These are phyloP conservation scores for Phellinidium pouzarii DNA, from an alignment of 1,284 basidiomycete species.

Conservation along the genomic window DNA sequence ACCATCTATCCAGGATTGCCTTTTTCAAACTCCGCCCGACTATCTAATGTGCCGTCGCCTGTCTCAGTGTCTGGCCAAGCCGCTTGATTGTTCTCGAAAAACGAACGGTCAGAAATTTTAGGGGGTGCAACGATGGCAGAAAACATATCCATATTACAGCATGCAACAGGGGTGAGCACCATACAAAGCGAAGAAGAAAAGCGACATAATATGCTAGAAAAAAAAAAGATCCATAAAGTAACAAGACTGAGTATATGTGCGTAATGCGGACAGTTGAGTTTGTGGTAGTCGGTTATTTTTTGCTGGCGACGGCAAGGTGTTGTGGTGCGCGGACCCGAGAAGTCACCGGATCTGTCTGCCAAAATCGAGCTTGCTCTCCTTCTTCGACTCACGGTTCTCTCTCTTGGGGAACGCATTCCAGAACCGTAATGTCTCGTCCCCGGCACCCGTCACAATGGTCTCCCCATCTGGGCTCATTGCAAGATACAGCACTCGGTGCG, in stretches of 20 bases:
- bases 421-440: constrained; percentile 94
- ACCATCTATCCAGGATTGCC: not conserved
- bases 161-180: constrained; percentile 2
- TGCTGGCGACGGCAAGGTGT: not conserved
- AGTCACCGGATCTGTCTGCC: constrained; percentile 52
- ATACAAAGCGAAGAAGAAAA: constrained; percentile 1
- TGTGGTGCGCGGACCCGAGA: not conserved
- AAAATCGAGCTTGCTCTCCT: constrained; percentile 54
- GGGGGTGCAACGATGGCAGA: not conserved
- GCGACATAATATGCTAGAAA: not conserved
- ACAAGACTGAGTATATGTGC: not conserved
- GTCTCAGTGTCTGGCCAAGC: too few relatives aligned
- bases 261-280: not conserved
- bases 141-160: not conserved
- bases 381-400: constrained; percentile 38
- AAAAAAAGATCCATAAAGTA: constrained; percentile 2
- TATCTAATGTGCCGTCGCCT: too few relatives aligned
- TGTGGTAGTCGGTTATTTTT: not conserved
- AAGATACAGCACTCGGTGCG: constrained; percentile 90
- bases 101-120: too few relatives aligned
- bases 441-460: constrained; percentile 96
- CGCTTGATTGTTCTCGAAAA: too few relatives aligned
- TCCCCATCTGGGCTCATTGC: constrained; percentile 97
- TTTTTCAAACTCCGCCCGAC: constrained; percentile 9
- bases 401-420: constrained; percentile 90